Conservation (phyloP, 75 land plant genomes). For the Azolla pinnata region DNA sequence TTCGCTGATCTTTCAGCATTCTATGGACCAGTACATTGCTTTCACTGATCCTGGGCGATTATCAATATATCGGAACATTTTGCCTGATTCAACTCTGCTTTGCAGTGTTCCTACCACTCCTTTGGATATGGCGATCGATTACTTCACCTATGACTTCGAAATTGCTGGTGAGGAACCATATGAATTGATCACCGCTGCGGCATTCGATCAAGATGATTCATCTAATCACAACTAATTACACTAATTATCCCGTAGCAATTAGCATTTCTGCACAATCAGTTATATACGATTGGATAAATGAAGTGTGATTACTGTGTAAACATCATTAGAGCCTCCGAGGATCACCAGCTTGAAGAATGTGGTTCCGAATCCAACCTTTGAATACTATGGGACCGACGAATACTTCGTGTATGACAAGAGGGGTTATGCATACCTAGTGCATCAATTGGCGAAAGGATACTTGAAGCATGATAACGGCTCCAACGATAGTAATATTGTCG, state of each 20-base stretch:
- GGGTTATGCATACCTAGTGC: slow-evolving; percentile 45
- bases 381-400: slow-evolving; percentile 42
- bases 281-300: no score
- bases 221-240: no score
- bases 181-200: no score
- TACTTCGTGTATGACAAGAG: slow-evolving; percentile 63
- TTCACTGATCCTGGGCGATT: no score
- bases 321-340: slow-evolving; percentile 46
- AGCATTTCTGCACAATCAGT: no score
- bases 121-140: slow-evolving; percentile 66
- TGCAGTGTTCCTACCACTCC: slow-evolving; percentile 43
- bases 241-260: no score
- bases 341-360: slow-evolving; percentile 42
- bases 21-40: no score
- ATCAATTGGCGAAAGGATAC: slow-evolving; percentile 49
- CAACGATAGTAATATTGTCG: slow-evolving; percentile 34
- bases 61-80: no score
- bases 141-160: slow-evolving; percentile 64
- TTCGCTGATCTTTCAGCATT: no score
- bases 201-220: no score
- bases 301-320: no score
- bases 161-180: slow-evolving; percentile 79
- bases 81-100: no score
- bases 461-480: slow-evolving; percentile 14
- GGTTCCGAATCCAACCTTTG: slow-evolving; percentile 60